Conservation (phyloP, 441 rosid species). For the Geranium incanum region DNA sequence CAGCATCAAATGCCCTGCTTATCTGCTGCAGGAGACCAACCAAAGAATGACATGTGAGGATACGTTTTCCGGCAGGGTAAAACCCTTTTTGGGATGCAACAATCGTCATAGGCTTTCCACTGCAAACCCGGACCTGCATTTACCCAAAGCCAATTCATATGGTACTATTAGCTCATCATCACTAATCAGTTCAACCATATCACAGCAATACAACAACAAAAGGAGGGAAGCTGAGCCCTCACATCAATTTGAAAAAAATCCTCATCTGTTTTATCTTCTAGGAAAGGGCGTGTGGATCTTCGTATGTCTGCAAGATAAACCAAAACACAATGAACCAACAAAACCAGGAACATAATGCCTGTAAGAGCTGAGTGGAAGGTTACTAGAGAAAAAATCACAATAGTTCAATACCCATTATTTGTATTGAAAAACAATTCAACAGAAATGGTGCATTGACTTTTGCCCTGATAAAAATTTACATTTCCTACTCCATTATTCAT, state of each 20-base stretch:
- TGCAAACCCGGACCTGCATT: slow-evolving; percentile 54
- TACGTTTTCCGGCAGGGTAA: slow-evolving; percentile 58
- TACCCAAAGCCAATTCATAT: slow-evolving; percentile 6
- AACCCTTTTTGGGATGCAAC: slow-evolving; percentile 59
- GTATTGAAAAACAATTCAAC: too few relatives aligned
- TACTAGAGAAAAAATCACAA: too few relatives aligned
- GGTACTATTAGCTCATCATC: slow-evolving; percentile 1
- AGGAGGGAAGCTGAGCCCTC: slow-evolving; percentile 19
- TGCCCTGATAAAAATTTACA: too few relatives aligned
- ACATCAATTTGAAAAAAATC: slow-evolving; percentile 94
- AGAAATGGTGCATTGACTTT: too few relatives aligned
- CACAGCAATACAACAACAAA: not conserved
- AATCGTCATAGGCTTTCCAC: slow-evolving; percentile 65
- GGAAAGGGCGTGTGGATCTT: slow-evolving; percentile 66
- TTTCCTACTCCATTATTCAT: too few relatives aligned
- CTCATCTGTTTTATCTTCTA: slow-evolving; percentile 68
- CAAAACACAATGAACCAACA: slow-evolving; percentile 15
- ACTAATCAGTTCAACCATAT: not conserved
- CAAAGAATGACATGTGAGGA: slow-evolving; percentile 50
- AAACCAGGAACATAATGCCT: not conserved
- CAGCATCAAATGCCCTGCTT: slow-evolving; percentile 63
- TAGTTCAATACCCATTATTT: too few relatives aligned
- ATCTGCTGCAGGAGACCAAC: slow-evolving; percentile 59
- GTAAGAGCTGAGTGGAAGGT: not conserved
- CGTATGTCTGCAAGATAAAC: slow-evolving; percentile 56